phyloP scores from a whole-genome alignment of 169 alveolate genomes.

The Plasmodium gonderi region DNA sequence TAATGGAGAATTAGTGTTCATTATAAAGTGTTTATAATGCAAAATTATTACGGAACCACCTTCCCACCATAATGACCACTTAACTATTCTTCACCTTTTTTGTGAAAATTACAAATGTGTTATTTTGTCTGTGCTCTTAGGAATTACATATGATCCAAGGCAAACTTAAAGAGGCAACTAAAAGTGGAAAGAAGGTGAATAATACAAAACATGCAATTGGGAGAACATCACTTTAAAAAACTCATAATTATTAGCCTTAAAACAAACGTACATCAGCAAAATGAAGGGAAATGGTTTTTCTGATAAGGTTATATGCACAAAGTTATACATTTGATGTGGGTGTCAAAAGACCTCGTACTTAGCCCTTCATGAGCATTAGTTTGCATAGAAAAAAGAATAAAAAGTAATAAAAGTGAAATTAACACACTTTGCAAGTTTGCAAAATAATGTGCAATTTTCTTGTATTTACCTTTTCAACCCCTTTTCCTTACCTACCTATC shows the following conservation, averaged over 20 bases:
- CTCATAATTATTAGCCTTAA: not conserved
- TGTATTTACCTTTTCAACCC: not conserved
- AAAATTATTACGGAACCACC: no score
- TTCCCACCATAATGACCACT: no score
- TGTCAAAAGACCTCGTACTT: not conserved
- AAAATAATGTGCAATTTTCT: not conserved
- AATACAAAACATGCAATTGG: no score
- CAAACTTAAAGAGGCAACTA: no score
- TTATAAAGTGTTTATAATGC: not conserved
- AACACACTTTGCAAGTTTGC: not conserved
- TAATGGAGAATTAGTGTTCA: not conserved
- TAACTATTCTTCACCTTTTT: not conserved
- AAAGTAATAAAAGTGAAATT: not conserved
- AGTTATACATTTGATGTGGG: not conserved
- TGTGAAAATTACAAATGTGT: not conserved
- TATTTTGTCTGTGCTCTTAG: no score
- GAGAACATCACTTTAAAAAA: not conserved
- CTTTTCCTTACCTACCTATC: no score
- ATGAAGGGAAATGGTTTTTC: not conserved
- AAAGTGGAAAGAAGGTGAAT: no score
- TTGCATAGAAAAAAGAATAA: not conserved
- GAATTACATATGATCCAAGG: no score
- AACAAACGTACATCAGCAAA: not conserved
- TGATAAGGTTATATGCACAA: not conserved
- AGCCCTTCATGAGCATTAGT: not conserved